Evolutionary conservation across 2,329 filamentous ascomycete genomes (phyloP), one percentile per base, ranked within the genome.

Genomic region (Metarhizium album): DNA sequence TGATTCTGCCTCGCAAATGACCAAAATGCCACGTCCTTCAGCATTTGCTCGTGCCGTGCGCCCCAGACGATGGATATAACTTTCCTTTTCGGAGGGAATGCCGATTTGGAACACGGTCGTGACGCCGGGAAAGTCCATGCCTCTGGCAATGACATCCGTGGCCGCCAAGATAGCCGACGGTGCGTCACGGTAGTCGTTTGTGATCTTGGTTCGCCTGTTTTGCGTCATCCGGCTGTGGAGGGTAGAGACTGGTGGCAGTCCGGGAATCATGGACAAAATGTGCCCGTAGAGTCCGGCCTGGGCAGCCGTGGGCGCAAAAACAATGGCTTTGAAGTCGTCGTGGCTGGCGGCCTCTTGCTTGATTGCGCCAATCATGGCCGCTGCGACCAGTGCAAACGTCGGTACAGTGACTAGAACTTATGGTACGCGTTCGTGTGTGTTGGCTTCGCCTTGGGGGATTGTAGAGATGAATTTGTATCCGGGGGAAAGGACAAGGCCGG

Each of bases 381-480:
- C 74, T 51, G 68, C 75, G 64, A 91, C 73, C 56, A 88, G 82
- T 42, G 87, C 74, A 47, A 95, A 74, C 2, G 80, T 75, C n/a
- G 88, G 74, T 56, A 90, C 73, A 27, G 73, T 70, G 53, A 91
- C 77, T 16, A 84, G 69, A 53, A 82, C 78, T 66, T 95, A 90
- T 0, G 85, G 83, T 3, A 95, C 84, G 20, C 79, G 76, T 54
- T 86, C 73, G 62, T 94, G 87, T 1, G 87, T 93, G 54, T 83
- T 86, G 27, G 76, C 73, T 61, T 95, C 89, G 59, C 88, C 80
- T 13, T 83, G 78, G 51, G 79, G 74, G 37, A 95, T 84, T 49
- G 87, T 93, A 47, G 87, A 86, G 62, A 95, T 83, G 66, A 86
- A 90, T 63, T 87, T 82, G 75, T 91, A 94, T 49, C 81, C 68